Conservation (phyloP, 2,329 filamentous ascomycete genomes). For the Verticillium zaregamsianum region DNA sequence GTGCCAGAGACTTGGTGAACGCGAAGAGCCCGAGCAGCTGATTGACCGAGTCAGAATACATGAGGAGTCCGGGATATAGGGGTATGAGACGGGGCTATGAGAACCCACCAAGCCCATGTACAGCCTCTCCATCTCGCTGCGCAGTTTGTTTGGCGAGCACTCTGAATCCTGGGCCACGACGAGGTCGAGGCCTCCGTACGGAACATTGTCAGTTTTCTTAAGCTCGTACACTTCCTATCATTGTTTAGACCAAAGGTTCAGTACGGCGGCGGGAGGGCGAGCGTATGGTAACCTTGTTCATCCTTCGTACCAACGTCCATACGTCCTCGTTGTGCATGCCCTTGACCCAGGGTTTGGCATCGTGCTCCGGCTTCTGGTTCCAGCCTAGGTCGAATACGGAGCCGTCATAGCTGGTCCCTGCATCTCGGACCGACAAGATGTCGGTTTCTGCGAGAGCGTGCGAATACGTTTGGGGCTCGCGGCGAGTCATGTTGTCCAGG, state of each 20-base stretch:
- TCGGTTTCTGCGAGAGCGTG: not conserved
- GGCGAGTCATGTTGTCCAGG: not conserved
- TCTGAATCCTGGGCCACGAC: constrained; percentile 60
- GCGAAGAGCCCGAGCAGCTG: constrained; percentile 46
- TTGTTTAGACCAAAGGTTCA: constrained; percentile 17
- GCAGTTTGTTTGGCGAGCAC: constrained; percentile 21
- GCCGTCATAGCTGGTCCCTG: not conserved
- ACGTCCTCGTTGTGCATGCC: constrained; percentile 38
- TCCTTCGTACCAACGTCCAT: constrained; percentile 56
- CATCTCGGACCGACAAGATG: not conserved
- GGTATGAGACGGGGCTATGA: no score
- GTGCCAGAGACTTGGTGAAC: constrained; percentile 53
- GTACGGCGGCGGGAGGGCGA: rapidly evolving
- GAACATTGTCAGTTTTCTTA: constrained; percentile 48
- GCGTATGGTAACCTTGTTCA: constrained; percentile 50
- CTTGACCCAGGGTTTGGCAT: not conserved
- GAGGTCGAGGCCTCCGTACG: constrained; percentile 54
- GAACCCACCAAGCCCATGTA: constrained; percentile 51
- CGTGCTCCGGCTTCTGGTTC: not conserved
- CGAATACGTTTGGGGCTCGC: not conserved
- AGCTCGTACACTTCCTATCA: constrained; percentile 37
- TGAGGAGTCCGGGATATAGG: not conserved
- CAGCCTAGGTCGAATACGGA: not conserved
- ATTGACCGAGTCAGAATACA: not conserved
- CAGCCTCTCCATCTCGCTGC: constrained; percentile 45